Conservation (phyloP, 768 basidiomycete genomes). For the Pholiota microspora region DNA sequence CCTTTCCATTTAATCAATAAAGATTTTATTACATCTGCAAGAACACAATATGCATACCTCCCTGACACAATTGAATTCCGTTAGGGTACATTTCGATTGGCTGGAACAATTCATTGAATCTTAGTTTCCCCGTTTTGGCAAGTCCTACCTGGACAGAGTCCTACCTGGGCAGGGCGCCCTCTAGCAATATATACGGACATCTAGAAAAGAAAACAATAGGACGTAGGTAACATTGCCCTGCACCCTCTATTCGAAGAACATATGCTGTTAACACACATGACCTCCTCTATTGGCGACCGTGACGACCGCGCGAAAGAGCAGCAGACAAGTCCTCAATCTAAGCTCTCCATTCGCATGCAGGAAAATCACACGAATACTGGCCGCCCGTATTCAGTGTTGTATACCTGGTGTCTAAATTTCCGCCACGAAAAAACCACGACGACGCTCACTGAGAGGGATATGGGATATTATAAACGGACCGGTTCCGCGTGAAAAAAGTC, state of each 20-base stretch:
- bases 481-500: slow-evolving; percentile 7
- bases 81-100: too few relatives aligned
- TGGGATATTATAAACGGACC: slow-evolving; percentile 5
- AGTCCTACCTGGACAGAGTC: neutral
- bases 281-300: slow-evolving; percentile 19
- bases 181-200: neutral
- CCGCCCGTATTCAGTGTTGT: neutral
- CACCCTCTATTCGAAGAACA: neutral
- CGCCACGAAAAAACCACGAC: neutral
- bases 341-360: slow-evolving; percentile 2
- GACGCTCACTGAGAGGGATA: neutral
- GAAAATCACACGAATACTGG: slow-evolving; percentile 15
- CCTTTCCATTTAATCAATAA: neutral
- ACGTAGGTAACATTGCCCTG: neutral
- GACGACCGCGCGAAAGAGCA: slow-evolving; percentile 23
- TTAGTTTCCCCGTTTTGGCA: neutral
- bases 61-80: too few relatives aligned
- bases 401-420: neutral
- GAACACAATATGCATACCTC: neutral
- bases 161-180: too few relatives aligned
- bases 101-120: neutral
- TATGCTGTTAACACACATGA: slow-evolving; percentile 15
- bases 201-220: neutral
- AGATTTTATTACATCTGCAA: neutral
- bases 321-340: slow-evolving; percentile 13